phyloP scores from a whole-genome alignment of 2,329 filamentous ascomycete genomes.

The Exophiala bonariae region DNA sequence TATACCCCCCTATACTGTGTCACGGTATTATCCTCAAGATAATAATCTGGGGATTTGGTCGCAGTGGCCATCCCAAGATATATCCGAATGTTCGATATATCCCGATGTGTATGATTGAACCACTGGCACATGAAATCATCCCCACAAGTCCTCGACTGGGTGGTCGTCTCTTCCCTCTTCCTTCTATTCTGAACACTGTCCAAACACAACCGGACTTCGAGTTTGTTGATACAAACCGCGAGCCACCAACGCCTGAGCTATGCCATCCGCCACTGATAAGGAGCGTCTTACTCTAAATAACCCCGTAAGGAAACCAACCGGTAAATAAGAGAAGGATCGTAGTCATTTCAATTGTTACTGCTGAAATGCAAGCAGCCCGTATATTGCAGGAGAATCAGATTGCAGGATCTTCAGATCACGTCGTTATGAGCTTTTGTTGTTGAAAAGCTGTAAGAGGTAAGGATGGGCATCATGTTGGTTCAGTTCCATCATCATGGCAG shows the following conservation, averaged over 20 bases:
- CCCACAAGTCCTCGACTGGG: too few relatives aligned
- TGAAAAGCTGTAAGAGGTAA: constrained; percentile 1
- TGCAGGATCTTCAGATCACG: constrained; percentile 6
- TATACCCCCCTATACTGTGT: too few relatives aligned
- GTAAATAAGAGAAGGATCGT: constrained; percentile 13
- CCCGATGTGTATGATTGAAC: too few relatives aligned
- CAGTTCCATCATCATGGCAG: neutral
- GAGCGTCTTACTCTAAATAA: constrained; percentile 2
- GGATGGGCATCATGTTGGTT: too few relatives aligned
- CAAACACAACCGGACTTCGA: neutral
- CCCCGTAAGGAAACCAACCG: neutral
- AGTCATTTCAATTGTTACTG: constrained; percentile 21
- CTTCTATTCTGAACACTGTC: neutral
- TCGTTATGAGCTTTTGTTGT: constrained; percentile 4
- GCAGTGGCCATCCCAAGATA: too few relatives aligned
- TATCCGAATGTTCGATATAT: too few relatives aligned
- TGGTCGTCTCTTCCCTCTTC: too few relatives aligned
- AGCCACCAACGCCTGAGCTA: constrained; percentile 22
- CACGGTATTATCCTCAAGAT: too few relatives aligned
- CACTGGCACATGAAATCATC: too few relatives aligned
- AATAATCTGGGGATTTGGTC: too few relatives aligned
- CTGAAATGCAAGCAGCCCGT: constrained; percentile 12
- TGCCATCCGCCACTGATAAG: constrained; percentile 10
- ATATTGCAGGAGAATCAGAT: neutral
- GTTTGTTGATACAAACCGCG: neutral